phyloP scores from a whole-genome alignment of 805 yeast genomes.

The Kodamaea laetipori region DNA sequence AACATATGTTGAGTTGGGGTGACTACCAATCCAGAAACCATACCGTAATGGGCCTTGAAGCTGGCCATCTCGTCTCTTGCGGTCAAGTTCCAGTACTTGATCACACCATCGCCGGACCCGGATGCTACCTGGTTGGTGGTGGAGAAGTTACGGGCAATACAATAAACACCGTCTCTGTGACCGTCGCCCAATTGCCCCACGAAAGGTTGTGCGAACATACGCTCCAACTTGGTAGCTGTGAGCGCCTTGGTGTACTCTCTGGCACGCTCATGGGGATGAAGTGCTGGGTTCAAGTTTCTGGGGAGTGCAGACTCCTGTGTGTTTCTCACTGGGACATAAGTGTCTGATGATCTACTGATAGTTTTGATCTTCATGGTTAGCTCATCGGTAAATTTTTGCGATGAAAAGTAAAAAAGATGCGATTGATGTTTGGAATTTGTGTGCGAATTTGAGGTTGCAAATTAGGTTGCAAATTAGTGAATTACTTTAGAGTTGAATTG shows the following conservation, averaged over 20 bases:
- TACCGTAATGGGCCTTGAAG: slow-evolving; percentile 87
- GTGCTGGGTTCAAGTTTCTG: slow-evolving; percentile 86
- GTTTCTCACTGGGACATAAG: slow-evolving; percentile 88
- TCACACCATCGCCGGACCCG: slow-evolving; percentile 93
- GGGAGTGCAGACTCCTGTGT: slow-evolving; percentile 87
- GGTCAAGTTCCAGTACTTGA: slow-evolving; percentile 91
- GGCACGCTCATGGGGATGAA: slow-evolving; percentile 97
- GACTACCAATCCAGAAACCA: slow-evolving; percentile 79
- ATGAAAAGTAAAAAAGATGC: background rate
- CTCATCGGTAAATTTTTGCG: slow-evolving; percentile 3
- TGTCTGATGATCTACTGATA: slow-evolving; percentile 84
- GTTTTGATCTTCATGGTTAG: slow-evolving; percentile 76
- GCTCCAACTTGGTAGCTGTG: slow-evolving; percentile 91
- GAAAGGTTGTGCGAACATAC: slow-evolving; percentile 98
- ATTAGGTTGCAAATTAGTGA: background rate
- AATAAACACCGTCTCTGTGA: slow-evolving; percentile 91
- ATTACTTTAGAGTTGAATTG: background rate
- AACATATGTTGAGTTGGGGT: slow-evolving; percentile 61
- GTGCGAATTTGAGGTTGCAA: background rate
- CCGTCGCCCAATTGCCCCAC: slow-evolving; percentile 94
- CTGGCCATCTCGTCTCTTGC: slow-evolving; percentile 73
- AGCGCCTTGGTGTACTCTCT: slow-evolving; percentile 93
- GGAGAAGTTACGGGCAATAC: slow-evolving; percentile 75
- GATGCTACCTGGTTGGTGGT: slow-evolving; percentile 77
- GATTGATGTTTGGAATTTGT: too few relatives aligned